phyloP scores from a whole-genome alignment of 495 filamentous ascomycete genomes.

The Lophiotrema nucula region DNA sequence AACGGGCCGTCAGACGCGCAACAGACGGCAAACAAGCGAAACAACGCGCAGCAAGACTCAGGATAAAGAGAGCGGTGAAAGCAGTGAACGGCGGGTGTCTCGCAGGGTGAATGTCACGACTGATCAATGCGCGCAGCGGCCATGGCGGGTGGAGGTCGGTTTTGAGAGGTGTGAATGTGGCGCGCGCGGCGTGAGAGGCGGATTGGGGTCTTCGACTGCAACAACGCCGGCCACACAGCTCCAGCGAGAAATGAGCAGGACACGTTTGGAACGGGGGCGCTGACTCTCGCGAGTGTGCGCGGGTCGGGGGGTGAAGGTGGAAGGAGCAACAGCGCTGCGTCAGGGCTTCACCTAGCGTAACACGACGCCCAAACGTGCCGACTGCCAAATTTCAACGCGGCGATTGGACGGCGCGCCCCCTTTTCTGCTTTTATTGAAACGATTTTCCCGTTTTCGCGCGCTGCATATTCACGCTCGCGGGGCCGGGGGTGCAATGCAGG shows the following conservation, averaged over 20 bases:
- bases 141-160: conserved; percentile 2
- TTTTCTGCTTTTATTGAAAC: conserved; percentile 24
- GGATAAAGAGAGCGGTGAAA: conserved; percentile 5
- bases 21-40: conserved; percentile 24
- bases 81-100: not conserved
- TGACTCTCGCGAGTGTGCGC: conserved; percentile 10
- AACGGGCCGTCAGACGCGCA: conserved; percentile 15
- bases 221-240: not conserved
- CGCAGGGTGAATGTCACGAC: conserved; percentile 7
- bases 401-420: conserved; percentile 16
- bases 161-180: conserved; percentile 27
- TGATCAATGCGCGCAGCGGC: conserved; percentile 6
- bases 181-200: conserved; percentile 7
- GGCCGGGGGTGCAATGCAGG: not conserved
- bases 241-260: conserved; percentile 25
- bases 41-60: conserved; percentile 10
- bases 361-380: conserved; percentile 1
- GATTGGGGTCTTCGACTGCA: not conserved
- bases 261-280: conserved; percentile 3
- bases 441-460: not conserved
- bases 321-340: conserved; percentile 7
- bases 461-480: too few species aligned
- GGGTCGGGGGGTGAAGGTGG: conserved; percentile 8
- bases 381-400: not conserved
- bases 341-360: conserved; percentile 5